phyloP scores from a whole-genome alignment of 371 early-diverging fungal species.

The Entomophthora muscae region DNA sequence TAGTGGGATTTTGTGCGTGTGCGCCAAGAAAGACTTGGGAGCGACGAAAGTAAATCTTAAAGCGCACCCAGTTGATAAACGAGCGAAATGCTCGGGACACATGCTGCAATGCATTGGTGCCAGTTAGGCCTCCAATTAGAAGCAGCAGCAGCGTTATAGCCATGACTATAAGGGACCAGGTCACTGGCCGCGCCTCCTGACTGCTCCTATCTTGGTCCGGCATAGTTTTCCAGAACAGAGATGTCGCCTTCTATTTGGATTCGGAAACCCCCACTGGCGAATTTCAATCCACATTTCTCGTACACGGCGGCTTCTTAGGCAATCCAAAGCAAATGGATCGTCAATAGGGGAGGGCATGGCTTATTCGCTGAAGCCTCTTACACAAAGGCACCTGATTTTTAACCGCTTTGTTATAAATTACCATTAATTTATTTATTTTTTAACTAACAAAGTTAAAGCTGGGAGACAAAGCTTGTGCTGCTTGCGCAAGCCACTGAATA shows the following conservation, averaged over 20 bases:
- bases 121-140: neutral
- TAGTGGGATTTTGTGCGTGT: neutral
- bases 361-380: too few species aligned
- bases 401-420: too few species aligned
- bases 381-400: too few species aligned
- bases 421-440: too few species aligned
- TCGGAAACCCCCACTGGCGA: neutral
- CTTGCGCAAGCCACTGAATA: too few species aligned
- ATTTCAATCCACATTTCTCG: neutral
- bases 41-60: neutral
- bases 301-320: neutral
- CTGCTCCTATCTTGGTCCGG: neutral
- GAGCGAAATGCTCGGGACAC: neutral
- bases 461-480: too few species aligned
- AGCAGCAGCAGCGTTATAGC: neutral
- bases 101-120: neutral
- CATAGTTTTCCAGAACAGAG: neutral
- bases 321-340: neutral
- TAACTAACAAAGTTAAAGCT: too few species aligned
- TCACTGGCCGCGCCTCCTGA: neutral
- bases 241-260: neutral
- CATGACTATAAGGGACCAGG: neutral
- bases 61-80: neutral
- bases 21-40: neutral
- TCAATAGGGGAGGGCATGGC: neutral